These are phyloP conservation scores for Yamadazyma philogaea DNA, from an alignment of 805 yeast genomes.

Conservation along the genomic window DNA sequence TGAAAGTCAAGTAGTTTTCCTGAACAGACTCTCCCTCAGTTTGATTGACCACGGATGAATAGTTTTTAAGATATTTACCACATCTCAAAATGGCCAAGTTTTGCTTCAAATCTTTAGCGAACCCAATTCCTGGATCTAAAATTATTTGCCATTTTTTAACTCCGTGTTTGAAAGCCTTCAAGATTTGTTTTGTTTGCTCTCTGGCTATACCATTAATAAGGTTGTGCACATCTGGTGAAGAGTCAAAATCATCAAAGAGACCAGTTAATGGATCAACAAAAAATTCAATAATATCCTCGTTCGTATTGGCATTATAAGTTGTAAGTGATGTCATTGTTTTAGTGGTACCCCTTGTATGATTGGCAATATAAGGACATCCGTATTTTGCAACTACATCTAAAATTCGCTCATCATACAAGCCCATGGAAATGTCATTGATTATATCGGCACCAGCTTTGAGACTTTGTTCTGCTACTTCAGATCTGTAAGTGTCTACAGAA, in stretches of 20 bases:
- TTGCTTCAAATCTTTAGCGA: constrained; percentile 78
- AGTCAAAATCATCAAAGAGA: constrained; percentile 14
- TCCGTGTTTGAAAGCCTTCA: constrained; percentile 57
- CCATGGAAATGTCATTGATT: constrained; percentile 87
- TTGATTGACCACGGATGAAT: constrained; percentile 30
- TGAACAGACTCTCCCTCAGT: constrained; percentile 13
- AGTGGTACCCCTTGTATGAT: constrained; percentile 84
- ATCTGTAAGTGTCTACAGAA: constrained; percentile 86
- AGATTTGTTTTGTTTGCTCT: constrained; percentile 60
- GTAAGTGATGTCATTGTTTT: constrained; percentile 64
- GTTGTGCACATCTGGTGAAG: constrained; percentile 22
- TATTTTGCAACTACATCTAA: constrained; percentile 64
- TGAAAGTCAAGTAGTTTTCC: constrained; percentile 39
- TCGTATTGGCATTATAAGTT: constrained; percentile 44
- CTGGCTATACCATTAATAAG: constrained; percentile 57
- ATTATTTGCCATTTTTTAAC: constrained; percentile 87
- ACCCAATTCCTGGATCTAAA: constrained; percentile 94
- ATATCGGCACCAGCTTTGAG: constrained; percentile 82
- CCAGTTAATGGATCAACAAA: constrained; percentile 25
- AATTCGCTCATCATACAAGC: constrained; percentile 63
- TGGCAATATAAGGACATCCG: constrained; percentile 75
- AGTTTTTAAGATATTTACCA: constrained; percentile 47
- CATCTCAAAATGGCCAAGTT: constrained; percentile 63
- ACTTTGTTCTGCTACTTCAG: constrained; percentile 68
- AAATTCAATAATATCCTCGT: constrained; percentile 37